Percentiles rank a stretch among this genome's conserved stretches.
These are phyloP conservation scores for Lindgomyces ingoldianus DNA, from an alignment of 495 filamentous ascomycete genomes.

Conservation along the genomic window DNA sequence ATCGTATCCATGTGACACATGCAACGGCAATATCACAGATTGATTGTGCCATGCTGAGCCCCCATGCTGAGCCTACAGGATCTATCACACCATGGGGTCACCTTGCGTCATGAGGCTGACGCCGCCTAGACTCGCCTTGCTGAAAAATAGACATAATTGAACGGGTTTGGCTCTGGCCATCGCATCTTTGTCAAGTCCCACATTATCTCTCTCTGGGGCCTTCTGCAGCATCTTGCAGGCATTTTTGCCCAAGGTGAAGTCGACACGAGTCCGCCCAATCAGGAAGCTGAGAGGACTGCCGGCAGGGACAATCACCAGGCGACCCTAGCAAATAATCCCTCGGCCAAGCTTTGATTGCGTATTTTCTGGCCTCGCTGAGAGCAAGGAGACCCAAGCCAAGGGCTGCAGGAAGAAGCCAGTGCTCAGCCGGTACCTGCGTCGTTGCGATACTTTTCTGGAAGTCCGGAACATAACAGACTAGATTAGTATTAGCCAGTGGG, in stretches of 20 bases:
- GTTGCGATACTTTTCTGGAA: conserved; percentile 59
- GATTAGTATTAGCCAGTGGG: not conserved
- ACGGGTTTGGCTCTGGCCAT: too few relatives aligned
- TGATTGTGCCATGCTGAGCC: not conserved
- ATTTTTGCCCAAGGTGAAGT: too few relatives aligned
- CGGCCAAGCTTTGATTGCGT: conserved; percentile 52
- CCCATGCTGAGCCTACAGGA: not conserved
- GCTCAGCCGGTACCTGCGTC: conserved; percentile 58
- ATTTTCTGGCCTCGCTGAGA: conserved; percentile 62
- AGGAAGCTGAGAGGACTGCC: not conserved
- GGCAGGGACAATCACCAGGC: conserved; percentile 51
- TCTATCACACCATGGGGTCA: not conserved
- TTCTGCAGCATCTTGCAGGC: too few relatives aligned
- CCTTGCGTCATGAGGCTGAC: not conserved
- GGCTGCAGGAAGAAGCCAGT: conserved; percentile 66
- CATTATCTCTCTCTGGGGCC: too few relatives aligned
- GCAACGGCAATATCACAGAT: not conserved
- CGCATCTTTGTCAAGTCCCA: too few relatives aligned
- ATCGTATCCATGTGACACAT: not conserved
- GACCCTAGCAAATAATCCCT: conserved; percentile 48
- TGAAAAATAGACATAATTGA: not conserved
- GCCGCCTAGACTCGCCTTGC: not conserved
- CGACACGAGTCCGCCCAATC: not conserved
- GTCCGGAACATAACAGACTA: conserved; percentile 31
- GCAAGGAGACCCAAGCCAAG: conserved; percentile 63